Conservation (phyloP, 768 basidiomycete genomes). For the Phaeotremella skinneri region DNA sequence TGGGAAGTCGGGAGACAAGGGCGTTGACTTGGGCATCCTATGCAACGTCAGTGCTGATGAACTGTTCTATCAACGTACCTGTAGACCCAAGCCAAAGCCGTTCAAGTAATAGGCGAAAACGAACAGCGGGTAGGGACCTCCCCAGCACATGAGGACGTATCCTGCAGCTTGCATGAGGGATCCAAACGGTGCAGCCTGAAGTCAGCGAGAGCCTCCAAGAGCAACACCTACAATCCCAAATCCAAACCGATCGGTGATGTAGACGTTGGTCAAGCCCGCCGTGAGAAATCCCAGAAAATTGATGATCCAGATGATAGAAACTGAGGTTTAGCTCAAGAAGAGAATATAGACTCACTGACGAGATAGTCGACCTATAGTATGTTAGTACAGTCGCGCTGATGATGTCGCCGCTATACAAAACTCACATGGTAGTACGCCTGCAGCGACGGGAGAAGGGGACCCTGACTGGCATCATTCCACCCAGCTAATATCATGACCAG, state of each 20-base stretch:
- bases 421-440: slow-evolving; percentile 60
- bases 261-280: slow-evolving; percentile 58
- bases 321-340: slow-evolving; percentile 32
- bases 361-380: slow-evolving; percentile 34
- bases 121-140: slow-evolving; percentile 57
- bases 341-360: slow-evolving; percentile 23
- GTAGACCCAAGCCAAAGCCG: slow-evolving; percentile 57
- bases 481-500: slow-evolving; percentile 54
- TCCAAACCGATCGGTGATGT: slow-evolving; percentile 51
- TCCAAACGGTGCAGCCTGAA: slow-evolving; percentile 30
- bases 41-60: not conserved
- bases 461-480: slow-evolving; percentile 75
- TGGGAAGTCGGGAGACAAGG: slow-evolving; percentile 55
- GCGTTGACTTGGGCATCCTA: slow-evolving; percentile 59
- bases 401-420: too few species aligned
- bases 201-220: not conserved
- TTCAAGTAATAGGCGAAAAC: slow-evolving; percentile 55
- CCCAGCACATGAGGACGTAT: slow-evolving; percentile 53
- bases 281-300: slow-evolving; percentile 55
- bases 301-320: slow-evolving; percentile 64
- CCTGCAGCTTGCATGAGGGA: slow-evolving; percentile 31
- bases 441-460: slow-evolving; percentile 71
- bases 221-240: slow-evolving; percentile 42
- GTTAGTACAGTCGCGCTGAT: not conserved
- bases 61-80: slow-evolving; percentile 50